Evolutionary conservation across 163 green algal species (phyloP).

Genomic region (Volvox carteri): DNA sequence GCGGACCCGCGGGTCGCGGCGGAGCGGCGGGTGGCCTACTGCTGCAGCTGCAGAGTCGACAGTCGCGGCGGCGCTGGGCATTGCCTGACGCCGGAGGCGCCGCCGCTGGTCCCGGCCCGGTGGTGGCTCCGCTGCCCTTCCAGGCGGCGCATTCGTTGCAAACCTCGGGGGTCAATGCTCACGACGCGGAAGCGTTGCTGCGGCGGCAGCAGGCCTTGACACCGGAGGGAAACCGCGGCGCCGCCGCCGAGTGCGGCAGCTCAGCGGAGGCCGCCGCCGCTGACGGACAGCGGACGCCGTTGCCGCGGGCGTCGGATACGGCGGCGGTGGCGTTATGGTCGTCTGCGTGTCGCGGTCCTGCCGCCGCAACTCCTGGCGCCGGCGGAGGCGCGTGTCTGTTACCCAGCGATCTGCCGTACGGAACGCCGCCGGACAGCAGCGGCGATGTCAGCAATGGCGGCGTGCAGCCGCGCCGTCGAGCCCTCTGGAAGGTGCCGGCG

Average conservation of each 20-base stretch:
- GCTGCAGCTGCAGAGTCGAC: constrained; percentile 38
- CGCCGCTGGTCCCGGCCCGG: too few relatives aligned
- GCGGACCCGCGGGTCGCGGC: background rate
- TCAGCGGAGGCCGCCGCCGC: background rate
- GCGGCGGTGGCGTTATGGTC: background rate
- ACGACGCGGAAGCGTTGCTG: background rate
- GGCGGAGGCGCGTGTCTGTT: too few relatives aligned
- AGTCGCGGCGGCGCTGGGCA: constrained; percentile 26
- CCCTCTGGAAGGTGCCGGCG: constrained; percentile 46
- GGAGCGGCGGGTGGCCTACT: constrained; percentile 7
- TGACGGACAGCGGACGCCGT: background rate
- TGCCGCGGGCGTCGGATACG: background rate
- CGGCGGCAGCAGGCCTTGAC: constrained; percentile 2
- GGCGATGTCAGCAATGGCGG: background rate
- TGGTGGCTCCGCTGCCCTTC: background rate
- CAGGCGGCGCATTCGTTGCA: background rate
- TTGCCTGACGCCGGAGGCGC: background rate
- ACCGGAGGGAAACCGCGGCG: background rate
- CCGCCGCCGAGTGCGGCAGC: background rate
- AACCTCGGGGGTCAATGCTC: background rate
- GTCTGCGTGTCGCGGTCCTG: background rate
- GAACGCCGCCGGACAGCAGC: too few relatives aligned
- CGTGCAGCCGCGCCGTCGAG: constrained; percentile 23
- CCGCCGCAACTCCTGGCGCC: background rate
- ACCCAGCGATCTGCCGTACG: too few relatives aligned